phyloP scores from a whole-genome alignment of 768 basidiomycete genomes.

The Hortiboletus campestris region DNA sequence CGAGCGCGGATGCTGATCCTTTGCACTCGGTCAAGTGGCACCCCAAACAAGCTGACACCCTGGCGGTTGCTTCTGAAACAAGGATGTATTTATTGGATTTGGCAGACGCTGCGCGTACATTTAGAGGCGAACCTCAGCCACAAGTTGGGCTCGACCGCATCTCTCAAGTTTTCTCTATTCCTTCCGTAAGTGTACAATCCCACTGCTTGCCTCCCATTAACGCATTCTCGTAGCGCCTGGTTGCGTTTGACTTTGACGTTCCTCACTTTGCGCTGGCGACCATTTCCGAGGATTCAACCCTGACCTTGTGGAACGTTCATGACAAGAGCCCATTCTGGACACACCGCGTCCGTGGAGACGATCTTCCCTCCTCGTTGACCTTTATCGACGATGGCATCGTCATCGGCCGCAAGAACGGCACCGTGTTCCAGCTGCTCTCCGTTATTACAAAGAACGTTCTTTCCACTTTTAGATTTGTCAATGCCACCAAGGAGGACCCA shows the following conservation, averaged over 20 bases:
- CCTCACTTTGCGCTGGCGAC: slow-evolving; percentile 74
- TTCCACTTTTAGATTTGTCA: slow-evolving; percentile 78
- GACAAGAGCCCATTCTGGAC: slow-evolving; percentile 75
- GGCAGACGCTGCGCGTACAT: slow-evolving; percentile 54
- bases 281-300: slow-evolving; percentile 77
- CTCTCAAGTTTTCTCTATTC: slow-evolving; percentile 62
- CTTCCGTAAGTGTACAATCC: slow-evolving; percentile 52
- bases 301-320: slow-evolving; percentile 80
- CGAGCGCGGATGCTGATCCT: slow-evolving; percentile 51
- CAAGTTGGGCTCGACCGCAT: slow-evolving; percentile 70
- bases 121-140: slow-evolving; percentile 63
- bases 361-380: slow-evolving; percentile 76
- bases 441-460: slow-evolving; percentile 68
- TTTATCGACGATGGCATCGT: slow-evolving; percentile 87
- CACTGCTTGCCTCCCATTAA: neutral
- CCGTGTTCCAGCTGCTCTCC: slow-evolving; percentile 80
- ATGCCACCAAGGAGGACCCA: slow-evolving; percentile 63
- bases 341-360: slow-evolving; percentile 76
- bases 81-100: slow-evolving; percentile 78
- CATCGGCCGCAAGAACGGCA: slow-evolving; percentile 81
- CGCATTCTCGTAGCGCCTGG: slow-evolving; percentile 55
- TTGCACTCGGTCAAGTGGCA: slow-evolving; percentile 89
- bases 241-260: slow-evolving; percentile 85
- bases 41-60: slow-evolving; percentile 72
- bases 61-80: slow-evolving; percentile 80